phyloP scores from a whole-genome alignment of 257 asterid species.

The Handroanthus guayacan region DNA sequence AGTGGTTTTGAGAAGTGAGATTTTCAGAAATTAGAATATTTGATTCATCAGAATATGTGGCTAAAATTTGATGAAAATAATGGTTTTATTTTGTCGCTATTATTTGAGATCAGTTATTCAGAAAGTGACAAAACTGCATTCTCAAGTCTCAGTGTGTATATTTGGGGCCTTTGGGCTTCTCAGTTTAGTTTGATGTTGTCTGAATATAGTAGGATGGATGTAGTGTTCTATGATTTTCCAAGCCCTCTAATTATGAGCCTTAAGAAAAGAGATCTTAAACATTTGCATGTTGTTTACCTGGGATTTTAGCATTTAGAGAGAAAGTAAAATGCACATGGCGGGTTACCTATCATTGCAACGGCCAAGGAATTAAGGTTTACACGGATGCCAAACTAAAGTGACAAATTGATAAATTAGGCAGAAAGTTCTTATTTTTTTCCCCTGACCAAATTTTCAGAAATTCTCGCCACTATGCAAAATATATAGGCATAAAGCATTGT shows the following conservation, averaged over 20 bases:
- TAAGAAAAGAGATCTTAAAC: background rate
- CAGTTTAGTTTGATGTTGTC: background rate
- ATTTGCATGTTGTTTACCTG: background rate
- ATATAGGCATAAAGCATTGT: too few relatives aligned
- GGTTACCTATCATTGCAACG: background rate
- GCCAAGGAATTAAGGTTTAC: background rate
- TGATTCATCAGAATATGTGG: background rate
- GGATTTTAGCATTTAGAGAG: background rate
- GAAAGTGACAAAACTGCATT: background rate
- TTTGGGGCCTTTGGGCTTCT: background rate
- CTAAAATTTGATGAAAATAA: background rate
- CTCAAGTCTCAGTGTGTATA: background rate
- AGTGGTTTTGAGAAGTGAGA: slow-evolving; percentile 13
- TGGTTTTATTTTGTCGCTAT: background rate
- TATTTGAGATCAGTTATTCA: background rate
- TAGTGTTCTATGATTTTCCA: background rate
- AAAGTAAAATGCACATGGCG: background rate
- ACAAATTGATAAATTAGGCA: background rate
- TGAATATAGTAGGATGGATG: background rate
- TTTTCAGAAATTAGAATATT: background rate
- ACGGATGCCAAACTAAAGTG: background rate
- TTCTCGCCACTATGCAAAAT: background rate
- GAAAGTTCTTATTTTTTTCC: too few relatives aligned
- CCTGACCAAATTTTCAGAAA: background rate
- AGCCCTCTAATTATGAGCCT: background rate